A percentile compares a stretch with the other conserved stretches of the same genome.
phyloP scores from a whole-genome alignment of 2,329 filamentous ascomycete genomes.

The Coniochaeta ligniaria region DNA sequence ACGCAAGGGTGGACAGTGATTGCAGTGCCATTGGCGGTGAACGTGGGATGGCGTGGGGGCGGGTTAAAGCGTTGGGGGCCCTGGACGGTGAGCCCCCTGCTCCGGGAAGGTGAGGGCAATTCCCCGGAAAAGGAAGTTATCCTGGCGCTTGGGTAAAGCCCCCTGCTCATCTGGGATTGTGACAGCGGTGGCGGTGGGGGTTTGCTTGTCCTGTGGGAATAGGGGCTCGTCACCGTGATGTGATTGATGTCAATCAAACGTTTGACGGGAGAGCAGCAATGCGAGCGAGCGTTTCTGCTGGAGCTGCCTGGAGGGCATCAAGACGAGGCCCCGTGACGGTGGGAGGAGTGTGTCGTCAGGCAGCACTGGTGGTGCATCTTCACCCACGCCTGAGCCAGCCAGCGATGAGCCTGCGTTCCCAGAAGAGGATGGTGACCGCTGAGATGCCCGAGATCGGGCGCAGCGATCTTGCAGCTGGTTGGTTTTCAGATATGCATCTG shows the following conservation, averaged over 20 bases:
- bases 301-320: background rate
- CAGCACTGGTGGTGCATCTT: background rate
- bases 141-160: background rate
- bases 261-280: background rate
- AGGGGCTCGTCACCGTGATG: background rate
- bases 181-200: background rate
- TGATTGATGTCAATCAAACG: background rate
- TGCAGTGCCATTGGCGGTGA: background rate
- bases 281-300: background rate
- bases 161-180: background rate
- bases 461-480: background rate
- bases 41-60: background rate
- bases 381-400: background rate
- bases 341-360: background rate
- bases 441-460: background rate
- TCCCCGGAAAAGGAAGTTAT: background rate
- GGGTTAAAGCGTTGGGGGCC: background rate
- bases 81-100: background rate
- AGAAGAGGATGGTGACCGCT: background rate
- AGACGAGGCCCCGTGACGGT: background rate
- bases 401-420: background rate
- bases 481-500: background rate
- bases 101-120: background rate
- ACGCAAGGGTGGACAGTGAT: background rate
- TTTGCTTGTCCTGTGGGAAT: background rate